Percentiles rank a stretch among this genome's conserved stretches.
Conservation (phyloP, 1,284 basidiomycete genomes). For the Microbotryum violaceum region DNA sequence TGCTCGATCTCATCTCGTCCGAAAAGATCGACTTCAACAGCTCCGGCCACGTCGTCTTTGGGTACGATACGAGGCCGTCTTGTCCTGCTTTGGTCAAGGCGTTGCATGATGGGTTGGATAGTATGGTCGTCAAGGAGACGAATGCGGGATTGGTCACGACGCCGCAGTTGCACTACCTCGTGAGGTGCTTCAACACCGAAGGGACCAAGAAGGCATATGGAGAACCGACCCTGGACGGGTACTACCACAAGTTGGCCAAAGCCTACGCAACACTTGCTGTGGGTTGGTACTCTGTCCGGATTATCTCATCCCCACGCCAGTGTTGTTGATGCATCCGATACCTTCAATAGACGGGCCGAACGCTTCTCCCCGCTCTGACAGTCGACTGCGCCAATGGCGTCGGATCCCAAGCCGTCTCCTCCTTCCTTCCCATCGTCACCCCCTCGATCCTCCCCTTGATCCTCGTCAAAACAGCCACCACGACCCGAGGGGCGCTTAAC, state of each 20-base stretch:
- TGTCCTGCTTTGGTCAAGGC: conserved; percentile 73
- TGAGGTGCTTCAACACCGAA: conserved; percentile 79
- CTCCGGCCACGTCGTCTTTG: conserved; percentile 79
- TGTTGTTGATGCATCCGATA: neutral
- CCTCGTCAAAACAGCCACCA: conserved; percentile 58
- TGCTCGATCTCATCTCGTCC: conserved; percentile 58
- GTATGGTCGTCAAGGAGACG: conserved; percentile 51
- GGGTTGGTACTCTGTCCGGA: conserved; percentile 38
- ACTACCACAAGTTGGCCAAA: conserved; percentile 72
- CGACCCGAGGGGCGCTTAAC: conserved; percentile 70
- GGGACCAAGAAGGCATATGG: conserved; percentile 67
- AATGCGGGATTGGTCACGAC: conserved; percentile 76
- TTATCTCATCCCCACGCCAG: neutral
- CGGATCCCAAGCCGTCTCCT: conserved; percentile 63
- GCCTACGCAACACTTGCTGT: conserved; percentile 85
- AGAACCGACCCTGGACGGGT: conserved; percentile 74
- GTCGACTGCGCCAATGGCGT: conserved; percentile 99
- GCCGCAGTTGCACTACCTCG: conserved; percentile 91
- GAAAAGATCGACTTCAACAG: conserved; percentile 70
- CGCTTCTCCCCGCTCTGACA: conserved; percentile 48
- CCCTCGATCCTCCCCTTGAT: conserved; percentile 44
- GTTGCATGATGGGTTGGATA: conserved; percentile 72
- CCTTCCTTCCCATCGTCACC: conserved; percentile 53
- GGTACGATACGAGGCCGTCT: conserved; percentile 85
- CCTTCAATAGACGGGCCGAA: conserved; percentile 13